Evolutionary conservation across 371 early-diverging fungal species (phyloP).

Genomic region (Furculomyces boomerangus): DNA sequence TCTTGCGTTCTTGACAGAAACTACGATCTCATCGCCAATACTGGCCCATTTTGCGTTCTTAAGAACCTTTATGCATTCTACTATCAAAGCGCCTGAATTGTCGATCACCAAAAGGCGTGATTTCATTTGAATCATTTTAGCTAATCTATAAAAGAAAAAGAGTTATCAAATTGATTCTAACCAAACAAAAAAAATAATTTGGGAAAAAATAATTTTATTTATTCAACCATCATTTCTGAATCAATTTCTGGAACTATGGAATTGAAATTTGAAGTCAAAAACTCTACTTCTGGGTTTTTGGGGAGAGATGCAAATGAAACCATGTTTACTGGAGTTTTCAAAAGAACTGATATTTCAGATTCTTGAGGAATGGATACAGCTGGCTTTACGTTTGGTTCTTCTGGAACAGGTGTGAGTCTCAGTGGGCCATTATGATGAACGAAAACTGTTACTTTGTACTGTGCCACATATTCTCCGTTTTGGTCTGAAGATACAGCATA

Average conservation of each 20-base stretch:
- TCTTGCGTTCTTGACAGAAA: conserved; percentile 83
- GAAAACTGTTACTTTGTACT: conserved; percentile 73
- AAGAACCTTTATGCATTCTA: conserved; percentile 88
- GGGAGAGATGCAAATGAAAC: neutral
- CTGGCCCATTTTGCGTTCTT: conserved; percentile 63
- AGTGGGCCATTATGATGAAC: conserved; percentile 52
- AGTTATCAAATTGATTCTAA: too few relatives aligned
- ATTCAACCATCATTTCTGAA: too few relatives aligned
- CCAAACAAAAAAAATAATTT: too few relatives aligned
- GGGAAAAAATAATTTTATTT: too few relatives aligned
- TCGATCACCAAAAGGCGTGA: conserved; percentile 78
- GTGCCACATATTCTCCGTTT: conserved; percentile 51
- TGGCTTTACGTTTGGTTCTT: too few relatives aligned
- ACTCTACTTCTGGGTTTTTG: too few relatives aligned
- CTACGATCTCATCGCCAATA: conserved; percentile 89
- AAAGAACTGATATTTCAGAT: neutral
- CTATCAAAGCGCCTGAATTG: conserved; percentile 87
- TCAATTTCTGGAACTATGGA: too few relatives aligned
- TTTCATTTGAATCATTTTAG: conserved; percentile 63
- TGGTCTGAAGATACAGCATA: conserved; percentile 55
- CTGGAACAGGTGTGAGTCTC: conserved; percentile 58
- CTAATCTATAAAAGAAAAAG: neutral
- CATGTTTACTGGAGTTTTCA: neutral
- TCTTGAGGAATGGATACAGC: neutral
- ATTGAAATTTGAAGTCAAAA: too few relatives aligned